Percentiles rank a stretch among this genome's conserved stretches.
Evolutionary conservation across 1,139 yeast species (phyloP).

Genomic region (Kurtzmaniella natalensis): DNA sequence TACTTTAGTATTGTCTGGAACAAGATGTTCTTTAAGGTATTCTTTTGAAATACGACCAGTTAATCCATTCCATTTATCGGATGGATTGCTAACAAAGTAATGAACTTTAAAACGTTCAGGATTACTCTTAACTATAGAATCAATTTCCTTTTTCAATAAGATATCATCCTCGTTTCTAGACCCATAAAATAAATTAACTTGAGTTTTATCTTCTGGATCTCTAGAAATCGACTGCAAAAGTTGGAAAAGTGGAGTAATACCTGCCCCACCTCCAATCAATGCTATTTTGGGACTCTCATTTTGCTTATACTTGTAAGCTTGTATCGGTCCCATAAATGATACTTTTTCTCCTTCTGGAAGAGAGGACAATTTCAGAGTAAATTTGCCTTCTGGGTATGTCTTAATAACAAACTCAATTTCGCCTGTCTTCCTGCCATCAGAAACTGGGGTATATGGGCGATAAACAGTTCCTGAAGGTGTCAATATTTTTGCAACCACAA

Average conservation of each 20-base stretch:
- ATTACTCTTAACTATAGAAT: slow-evolving; percentile 2
- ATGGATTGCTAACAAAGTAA: slow-evolving; percentile 4
- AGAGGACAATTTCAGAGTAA: neutral
- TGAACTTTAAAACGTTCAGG: slow-evolving; percentile 4
- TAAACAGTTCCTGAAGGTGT: neutral
- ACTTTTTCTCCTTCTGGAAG: slow-evolving; percentile 2
- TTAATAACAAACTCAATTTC: slow-evolving; percentile 1
- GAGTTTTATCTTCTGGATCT: slow-evolving; percentile 2
- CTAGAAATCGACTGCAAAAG: neutral
- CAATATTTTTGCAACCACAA: slow-evolving; percentile 1
- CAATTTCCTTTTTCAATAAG: slow-evolving; percentile 4
- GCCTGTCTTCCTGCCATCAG: neutral
- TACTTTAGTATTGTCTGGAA: slow-evolving; percentile 2
- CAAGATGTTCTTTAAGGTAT: slow-evolving; percentile 1
- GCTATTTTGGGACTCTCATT: slow-evolving; percentile 3
- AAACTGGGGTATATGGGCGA: slow-evolving; percentile 2
- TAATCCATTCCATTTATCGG: slow-evolving; percentile 3
- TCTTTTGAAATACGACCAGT: slow-evolving; percentile 4
- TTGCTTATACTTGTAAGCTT: slow-evolving; percentile 3
- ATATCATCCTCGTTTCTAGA: slow-evolving; percentile 3
- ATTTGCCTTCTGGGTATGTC: slow-evolving; percentile 3
- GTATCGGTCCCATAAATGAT: slow-evolving; percentile 4
- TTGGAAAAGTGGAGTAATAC: slow-evolving; percentile 4
- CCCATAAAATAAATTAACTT: slow-evolving; percentile 2
- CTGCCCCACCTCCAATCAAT: slow-evolving; percentile 5